Evolutionary conservation across 768 basidiomycete species (phyloP), one percentile per base, ranked within the genome.

Genomic region (Pleurotus citrinopileatus): DNA sequence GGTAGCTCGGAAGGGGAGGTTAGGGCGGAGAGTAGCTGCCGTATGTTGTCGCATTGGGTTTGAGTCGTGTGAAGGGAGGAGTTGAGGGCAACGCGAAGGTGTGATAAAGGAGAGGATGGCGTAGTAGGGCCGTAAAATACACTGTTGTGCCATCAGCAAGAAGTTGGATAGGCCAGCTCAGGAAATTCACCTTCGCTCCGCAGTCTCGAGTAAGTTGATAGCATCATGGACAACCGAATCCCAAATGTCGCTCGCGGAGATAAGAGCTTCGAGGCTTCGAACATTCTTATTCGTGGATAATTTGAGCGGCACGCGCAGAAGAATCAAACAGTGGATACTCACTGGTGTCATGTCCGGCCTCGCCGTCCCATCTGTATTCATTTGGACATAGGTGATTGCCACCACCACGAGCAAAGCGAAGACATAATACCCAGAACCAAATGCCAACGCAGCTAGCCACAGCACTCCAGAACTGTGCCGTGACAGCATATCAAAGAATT

Each of bases 11-110:
- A 65, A 5, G 87, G 85, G 5, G 80, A 81, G 0, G 91, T 86
- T 42, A 94, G 79, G 12, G 90, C 91, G 5, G 85, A 78, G 44
- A 94, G 78, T 2, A 92, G 79, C 46, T 86, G 84, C 27, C 91
- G 87, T 58, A 93, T 82, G 55, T 87, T 88, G 63, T 92, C 91
- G 62, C 85, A 88, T 67, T 93, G 90, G 0, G 77, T 82, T 62
- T 90, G 87, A 0, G 88, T 91, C 10, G 83, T 86, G 63, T 86
- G 77, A 12, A 92, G 75, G 15, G 88, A 83, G 2, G 88, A 84
- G 50, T 87, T 83, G 2, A 94, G 77, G 7, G 89, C 79, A 13
- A 88, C 73, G 46, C 87, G 85, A 57, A 91, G 76, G n/a, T 77
- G 67, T 42, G 79, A 77, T 1, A 80, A 76, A 4, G 83, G 76